These are phyloP conservation scores for Coniochaeta sp. DNA, from an alignment of 2,329 filamentous ascomycete genomes.

Conservation along the genomic window DNA sequence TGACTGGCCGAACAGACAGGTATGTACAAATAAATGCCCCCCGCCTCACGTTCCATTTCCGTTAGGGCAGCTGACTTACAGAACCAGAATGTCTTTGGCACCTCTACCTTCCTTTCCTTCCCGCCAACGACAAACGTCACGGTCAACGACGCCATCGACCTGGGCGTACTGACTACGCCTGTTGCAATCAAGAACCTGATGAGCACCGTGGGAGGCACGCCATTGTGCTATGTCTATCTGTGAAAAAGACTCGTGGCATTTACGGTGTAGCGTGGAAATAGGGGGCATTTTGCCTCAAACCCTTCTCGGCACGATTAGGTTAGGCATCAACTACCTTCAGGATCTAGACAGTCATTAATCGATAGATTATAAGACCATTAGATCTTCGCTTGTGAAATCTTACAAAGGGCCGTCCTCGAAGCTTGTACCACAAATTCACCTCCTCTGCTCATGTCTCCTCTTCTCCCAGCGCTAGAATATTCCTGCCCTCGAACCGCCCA, in stretches of 20 bases:
- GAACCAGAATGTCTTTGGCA: conserved; percentile 26
- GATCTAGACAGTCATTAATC: not conserved
- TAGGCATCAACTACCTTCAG: too few species aligned
- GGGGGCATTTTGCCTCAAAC: too few species aligned
- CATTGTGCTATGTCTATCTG: conserved; percentile 37
- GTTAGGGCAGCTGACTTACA: not conserved
- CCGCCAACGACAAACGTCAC: conserved; percentile 32
- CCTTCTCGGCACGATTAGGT: too few species aligned
- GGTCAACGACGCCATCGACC: conserved; percentile 26
- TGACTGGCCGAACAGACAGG: conserved; percentile 14
- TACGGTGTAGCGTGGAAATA: not conserved
- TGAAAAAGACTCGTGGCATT: conserved; percentile 8
- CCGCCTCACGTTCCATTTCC: too few species aligned
- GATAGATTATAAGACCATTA: not conserved
- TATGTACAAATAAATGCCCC: too few species aligned
- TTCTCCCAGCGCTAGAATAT: too few species aligned
- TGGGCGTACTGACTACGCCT: conserved; percentile 25
- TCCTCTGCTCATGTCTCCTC: too few species aligned
- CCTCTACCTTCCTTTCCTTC: conserved; percentile 31
- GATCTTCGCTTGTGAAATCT: too few species aligned
- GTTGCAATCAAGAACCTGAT: conserved; percentile 27
- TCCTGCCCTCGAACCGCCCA: too few species aligned
- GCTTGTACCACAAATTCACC: too few species aligned
- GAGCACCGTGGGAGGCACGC: conserved; percentile 29
- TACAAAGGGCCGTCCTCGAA: too few species aligned